A percentile compares a stretch with the other conserved stretches of the same genome.
Evolutionary conservation across 2,329 filamentous ascomycete genomes (phyloP).

Genomic region (Calcarisporium arbuscula): DNA sequence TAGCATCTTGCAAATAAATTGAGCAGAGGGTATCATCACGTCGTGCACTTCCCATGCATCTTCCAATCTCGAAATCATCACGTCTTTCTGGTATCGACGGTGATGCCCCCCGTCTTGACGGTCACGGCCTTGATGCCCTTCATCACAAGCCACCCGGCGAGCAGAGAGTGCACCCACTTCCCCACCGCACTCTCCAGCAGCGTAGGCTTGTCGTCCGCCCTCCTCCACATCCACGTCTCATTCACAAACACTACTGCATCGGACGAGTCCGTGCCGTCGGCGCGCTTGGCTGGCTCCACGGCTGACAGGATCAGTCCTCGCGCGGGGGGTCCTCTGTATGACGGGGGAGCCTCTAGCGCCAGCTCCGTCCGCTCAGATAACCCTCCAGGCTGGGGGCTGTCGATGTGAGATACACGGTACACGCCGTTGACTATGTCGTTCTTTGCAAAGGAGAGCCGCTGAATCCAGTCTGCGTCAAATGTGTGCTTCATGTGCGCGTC

Average conservation of each 20-base stretch:
- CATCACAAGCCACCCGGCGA: constrained; percentile 21
- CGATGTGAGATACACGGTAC: constrained; percentile 21
- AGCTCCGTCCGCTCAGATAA: constrained; percentile 24
- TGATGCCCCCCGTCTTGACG: not conserved
- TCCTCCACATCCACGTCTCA: constrained; percentile 34
- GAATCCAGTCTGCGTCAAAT: constrained; percentile 19
- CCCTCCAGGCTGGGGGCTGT: constrained; percentile 1
- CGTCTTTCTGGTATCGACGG: not conserved
- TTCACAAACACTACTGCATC: constrained; percentile 23
- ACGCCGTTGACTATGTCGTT: constrained; percentile 26
- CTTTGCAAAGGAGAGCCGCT: constrained; percentile 13
- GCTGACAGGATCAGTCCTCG: constrained; percentile 19
- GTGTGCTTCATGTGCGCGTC: constrained; percentile 13
- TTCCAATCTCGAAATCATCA: too few relatives aligned
- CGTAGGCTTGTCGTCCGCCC: constrained; percentile 17
- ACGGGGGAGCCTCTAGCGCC: constrained; percentile 16
- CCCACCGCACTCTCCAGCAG: constrained; percentile 22
- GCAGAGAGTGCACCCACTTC: constrained; percentile 22
- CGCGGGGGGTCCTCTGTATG: constrained; percentile 16
- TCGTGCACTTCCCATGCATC: too few relatives aligned
- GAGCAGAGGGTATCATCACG: too few relatives aligned
- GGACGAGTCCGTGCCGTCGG: not conserved
- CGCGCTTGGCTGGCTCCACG: constrained; percentile 6
- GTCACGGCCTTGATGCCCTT: constrained; percentile 15
- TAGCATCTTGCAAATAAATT: too few relatives aligned